Percentiles rank a stretch among this genome's conserved stretches.
Evolutionary conservation across 1,284 basidiomycete genomes (phyloP).

Genomic region (Leucoagaricus sp.): DNA sequence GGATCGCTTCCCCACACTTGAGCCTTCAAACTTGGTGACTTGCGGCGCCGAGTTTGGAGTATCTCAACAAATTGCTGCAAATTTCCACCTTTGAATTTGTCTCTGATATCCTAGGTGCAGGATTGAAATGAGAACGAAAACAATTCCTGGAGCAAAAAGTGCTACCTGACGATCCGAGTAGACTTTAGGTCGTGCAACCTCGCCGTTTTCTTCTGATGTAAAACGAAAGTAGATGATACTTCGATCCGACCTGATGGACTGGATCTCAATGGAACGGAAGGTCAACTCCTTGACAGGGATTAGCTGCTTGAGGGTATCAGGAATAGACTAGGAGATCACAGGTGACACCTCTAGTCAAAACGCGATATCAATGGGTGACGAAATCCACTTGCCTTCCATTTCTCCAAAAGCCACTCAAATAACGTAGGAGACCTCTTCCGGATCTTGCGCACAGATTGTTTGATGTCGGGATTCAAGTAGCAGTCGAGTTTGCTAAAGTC

Average conservation of each 20-base stretch:
- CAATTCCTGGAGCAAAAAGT: not conserved
- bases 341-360: not conserved
- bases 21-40: not conserved
- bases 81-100: not conserved
- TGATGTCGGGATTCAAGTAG: constrained; percentile 2
- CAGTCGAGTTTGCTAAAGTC: constrained; percentile 5
- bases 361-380: not conserved
- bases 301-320: not conserved
- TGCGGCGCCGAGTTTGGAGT: not conserved
- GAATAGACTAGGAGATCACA: not conserved
- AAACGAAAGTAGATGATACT: not conserved
- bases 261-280: not conserved
- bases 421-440: not conserved
- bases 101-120: not conserved
- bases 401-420: not conserved
- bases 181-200: not conserved
- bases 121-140: not conserved
- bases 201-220: not conserved
- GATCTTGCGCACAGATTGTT: not conserved
- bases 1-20: not conserved
- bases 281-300: not conserved
- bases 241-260: not conserved
- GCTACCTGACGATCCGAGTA: constrained; percentile 2
- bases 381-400: not conserved
- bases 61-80: not conserved